These are phyloP conservation scores for Coriaria nepalensis DNA, from an alignment of 306 rosid species.

Conservation along the genomic window DNA sequence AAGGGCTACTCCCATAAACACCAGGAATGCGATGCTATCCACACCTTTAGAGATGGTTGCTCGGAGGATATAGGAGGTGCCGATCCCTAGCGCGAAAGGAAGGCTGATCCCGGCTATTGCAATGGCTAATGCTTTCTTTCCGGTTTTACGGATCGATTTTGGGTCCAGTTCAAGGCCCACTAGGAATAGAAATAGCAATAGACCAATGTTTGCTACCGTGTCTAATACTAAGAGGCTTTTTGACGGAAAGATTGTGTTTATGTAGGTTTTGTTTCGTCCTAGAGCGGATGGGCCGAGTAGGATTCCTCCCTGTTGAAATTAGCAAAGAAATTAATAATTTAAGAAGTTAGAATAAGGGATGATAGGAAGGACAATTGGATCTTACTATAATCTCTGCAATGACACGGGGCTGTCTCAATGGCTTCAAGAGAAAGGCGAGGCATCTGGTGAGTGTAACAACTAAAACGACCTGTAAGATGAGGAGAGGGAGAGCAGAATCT, in stretches of 20 bases:
- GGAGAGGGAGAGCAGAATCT: constrained; percentile 59
- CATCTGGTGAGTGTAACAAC: constrained; percentile 30
- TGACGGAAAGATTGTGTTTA: constrained; percentile 33
- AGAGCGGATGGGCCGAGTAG: constrained; percentile 57
- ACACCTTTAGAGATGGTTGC: constrained; percentile 43
- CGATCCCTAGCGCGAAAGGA: constrained; percentile 58
- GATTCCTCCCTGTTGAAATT: constrained; percentile 42
- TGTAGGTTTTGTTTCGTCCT: constrained; percentile 29
- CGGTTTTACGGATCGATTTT: constrained; percentile 34
- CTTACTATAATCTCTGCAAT: constrained; percentile 63
- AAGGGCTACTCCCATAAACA: constrained; percentile 64
- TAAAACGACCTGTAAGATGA: constrained; percentile 38
- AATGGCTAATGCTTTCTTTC: constrained; percentile 40
- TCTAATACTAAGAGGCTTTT: constrained; percentile 51
- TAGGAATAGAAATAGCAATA: constrained; percentile 49
- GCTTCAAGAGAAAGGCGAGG: constrained; percentile 37
- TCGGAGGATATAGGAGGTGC: constrained; percentile 36
- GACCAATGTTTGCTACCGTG: constrained; percentile 57
- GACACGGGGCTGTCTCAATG: constrained; percentile 43
- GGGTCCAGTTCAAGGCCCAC: constrained; percentile 55
- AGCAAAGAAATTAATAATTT: constrained; percentile 1
- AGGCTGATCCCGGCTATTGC: constrained; percentile 50
- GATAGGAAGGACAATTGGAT: constrained; percentile 1
- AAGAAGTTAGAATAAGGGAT: no score
- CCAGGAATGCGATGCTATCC: constrained; percentile 33